Conservation (phyloP, 2,329 filamentous ascomycete species). For the Magnaporthales sp. region DNA sequence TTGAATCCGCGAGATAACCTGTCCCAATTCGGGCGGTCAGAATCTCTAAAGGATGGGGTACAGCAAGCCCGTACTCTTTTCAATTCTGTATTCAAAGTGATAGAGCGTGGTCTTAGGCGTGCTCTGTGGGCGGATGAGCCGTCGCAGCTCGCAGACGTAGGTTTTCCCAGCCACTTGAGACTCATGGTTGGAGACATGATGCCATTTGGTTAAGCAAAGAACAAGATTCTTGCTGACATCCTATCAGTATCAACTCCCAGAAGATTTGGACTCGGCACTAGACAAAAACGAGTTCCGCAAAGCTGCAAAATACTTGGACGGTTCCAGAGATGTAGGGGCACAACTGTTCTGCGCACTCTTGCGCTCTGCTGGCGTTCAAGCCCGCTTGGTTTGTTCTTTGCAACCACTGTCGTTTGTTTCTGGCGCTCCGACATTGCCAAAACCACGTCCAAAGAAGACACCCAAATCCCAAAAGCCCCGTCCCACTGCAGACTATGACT, state of each 20-base stretch:
- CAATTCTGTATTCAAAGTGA: slow-evolving; percentile 60
- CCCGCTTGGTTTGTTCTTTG: slow-evolving; percentile 81
- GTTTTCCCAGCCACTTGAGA: background rate
- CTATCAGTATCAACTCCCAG: slow-evolving; percentile 43
- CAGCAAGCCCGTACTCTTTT: slow-evolving; percentile 60
- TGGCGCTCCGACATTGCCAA: slow-evolving; percentile 38
- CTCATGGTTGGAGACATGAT: background rate
- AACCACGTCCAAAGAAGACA: slow-evolving; percentile 16
- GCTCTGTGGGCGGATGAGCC: slow-evolving; percentile 68
- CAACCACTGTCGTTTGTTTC: slow-evolving; percentile 68
- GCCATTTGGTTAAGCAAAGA: background rate
- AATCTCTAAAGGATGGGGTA: slow-evolving; percentile 73
- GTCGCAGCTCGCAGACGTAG: slow-evolving; percentile 49
- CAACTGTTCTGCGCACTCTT: slow-evolving; percentile 87
- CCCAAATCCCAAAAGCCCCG: slow-evolving; percentile 20
- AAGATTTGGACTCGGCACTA: slow-evolving; percentile 57
- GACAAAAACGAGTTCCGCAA: slow-evolving; percentile 66
- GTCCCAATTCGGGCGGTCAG: slow-evolving; percentile 66
- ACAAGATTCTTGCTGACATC: background rate
- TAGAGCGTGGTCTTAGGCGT: slow-evolving; percentile 58
- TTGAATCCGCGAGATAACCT: slow-evolving; percentile 60
- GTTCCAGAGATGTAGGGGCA: slow-evolving; percentile 82
- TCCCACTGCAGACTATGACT: slow-evolving; percentile 1
- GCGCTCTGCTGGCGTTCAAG: slow-evolving; percentile 70
- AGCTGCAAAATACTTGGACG: slow-evolving; percentile 60